Conservation (phyloP, 148 eudicot species). For the Cornus kousa region DNA sequence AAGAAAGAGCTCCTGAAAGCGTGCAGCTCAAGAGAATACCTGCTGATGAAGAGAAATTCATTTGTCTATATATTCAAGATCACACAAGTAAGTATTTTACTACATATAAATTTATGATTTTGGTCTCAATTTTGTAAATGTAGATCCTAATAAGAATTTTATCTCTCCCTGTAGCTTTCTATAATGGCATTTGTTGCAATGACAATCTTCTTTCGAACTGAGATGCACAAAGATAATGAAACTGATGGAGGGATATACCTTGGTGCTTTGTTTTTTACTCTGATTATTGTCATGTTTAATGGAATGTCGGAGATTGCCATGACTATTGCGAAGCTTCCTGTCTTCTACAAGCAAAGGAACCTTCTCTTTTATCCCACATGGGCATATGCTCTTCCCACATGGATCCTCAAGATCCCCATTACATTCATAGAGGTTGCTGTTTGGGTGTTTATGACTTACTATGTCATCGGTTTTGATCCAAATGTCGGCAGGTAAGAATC, state of each 20-base stretch:
- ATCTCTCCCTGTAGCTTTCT: slow-evolving; percentile 17
- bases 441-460: slow-evolving; percentile 27
- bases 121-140: background rate
- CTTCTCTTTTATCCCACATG: slow-evolving; percentile 32
- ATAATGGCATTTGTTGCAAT: slow-evolving; percentile 18
- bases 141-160: background rate
- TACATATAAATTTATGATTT: background rate
- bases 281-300: slow-evolving; percentile 22
- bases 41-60: slow-evolving; percentile 23
- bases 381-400: slow-evolving; percentile 30
- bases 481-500: slow-evolving; percentile 28
- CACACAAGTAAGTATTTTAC: slow-evolving; percentile 16
- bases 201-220: slow-evolving; percentile 25
- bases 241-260: slow-evolving; percentile 17
- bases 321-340: slow-evolving; percentile 27
- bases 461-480: slow-evolving; percentile 37
- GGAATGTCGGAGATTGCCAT: slow-evolving; percentile 28
- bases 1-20: slow-evolving; percentile 19
- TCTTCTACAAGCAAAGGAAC: slow-evolving; percentile 33
- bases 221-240: slow-evolving; percentile 13
- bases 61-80: slow-evolving; percentile 26
- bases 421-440: slow-evolving; percentile 17
- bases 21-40: slow-evolving; percentile 8
- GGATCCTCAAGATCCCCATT: slow-evolving; percentile 33
- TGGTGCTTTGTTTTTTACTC: slow-evolving; percentile 26